These are phyloP conservation scores for Neurospora sp. DNA, from an alignment of 495 filamentous ascomycete species.

Conservation along the genomic window DNA sequence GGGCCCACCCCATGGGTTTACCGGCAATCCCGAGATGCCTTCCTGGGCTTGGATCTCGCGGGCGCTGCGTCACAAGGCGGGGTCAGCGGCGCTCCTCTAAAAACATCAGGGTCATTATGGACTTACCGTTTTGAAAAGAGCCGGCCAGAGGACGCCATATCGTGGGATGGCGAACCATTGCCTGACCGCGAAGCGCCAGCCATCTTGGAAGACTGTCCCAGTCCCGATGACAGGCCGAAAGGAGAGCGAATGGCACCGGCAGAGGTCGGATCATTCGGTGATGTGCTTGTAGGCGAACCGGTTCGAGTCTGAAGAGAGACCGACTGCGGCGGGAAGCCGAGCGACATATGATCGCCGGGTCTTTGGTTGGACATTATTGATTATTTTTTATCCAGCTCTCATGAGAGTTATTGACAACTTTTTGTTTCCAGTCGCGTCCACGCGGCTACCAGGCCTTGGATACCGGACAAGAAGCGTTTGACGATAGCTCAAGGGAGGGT, in stretches of 20 bases:
- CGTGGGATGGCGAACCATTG: slow-evolving; percentile 95
- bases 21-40: slow-evolving; percentile 56
- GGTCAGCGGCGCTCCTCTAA: slow-evolving; percentile 15
- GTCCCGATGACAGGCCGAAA: slow-evolving; percentile 56
- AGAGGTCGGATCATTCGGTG: slow-evolving; percentile 69
- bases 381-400: slow-evolving; percentile 46
- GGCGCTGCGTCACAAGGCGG: slow-evolving; percentile 44
- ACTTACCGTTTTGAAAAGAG: slow-evolving; percentile 89
- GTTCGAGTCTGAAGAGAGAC: slow-evolving; percentile 58
- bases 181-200: slow-evolving; percentile 70
- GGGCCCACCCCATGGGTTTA: slow-evolving; percentile 81
- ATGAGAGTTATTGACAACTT: slow-evolving; percentile 22
- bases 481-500: background rate
- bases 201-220: slow-evolving; percentile 56
- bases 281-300: slow-evolving; percentile 77
- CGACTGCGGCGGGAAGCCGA: slow-evolving; percentile 56
- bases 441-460: slow-evolving; percentile 4
- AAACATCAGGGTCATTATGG: background rate
- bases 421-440: slow-evolving; percentile 7
- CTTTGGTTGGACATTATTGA: slow-evolving; percentile 91
- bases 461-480: slow-evolving; percentile 3
- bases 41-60: slow-evolving; percentile 97
- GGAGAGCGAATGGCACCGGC: slow-evolving; percentile 62
- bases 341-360: slow-evolving; percentile 61
- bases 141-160: slow-evolving; percentile 55